Conservation (phyloP, 139 green algal genomes). For the Chlorella sp. region DNA sequence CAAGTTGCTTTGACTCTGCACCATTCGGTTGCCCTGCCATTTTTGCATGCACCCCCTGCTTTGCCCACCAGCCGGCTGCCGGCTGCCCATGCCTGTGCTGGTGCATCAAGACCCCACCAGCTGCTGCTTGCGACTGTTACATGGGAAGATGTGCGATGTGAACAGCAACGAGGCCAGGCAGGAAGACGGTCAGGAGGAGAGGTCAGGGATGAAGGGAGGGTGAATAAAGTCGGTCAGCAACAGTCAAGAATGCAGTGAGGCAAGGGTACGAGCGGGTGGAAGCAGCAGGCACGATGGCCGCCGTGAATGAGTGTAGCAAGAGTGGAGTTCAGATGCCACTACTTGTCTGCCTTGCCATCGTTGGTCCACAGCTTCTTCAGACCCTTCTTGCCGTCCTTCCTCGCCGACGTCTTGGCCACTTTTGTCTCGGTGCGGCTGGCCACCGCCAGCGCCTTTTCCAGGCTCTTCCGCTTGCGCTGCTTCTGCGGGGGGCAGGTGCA, state of each 20-base stretch:
- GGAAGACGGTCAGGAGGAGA: background rate
- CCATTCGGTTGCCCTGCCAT: background rate
- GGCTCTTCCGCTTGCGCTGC: slow-evolving; percentile 26
- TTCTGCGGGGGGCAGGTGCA: background rate
- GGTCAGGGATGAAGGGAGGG: background rate
- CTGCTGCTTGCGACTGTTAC: background rate
- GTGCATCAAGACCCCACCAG: background rate
- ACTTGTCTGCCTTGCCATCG: background rate
- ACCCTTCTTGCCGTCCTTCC: background rate
- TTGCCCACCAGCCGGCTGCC: too few species aligned
- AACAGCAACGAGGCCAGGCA: background rate
- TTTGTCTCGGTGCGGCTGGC: slow-evolving; percentile 36
- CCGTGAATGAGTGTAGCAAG: too few species aligned
- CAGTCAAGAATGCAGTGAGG: background rate
- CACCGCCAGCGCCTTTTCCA: slow-evolving; percentile 38
- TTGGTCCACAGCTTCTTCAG: slow-evolving; percentile 43
- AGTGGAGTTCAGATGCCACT: background rate
- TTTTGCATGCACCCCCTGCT: background rate
- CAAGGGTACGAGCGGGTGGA: background rate
- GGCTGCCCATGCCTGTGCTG: background rate
- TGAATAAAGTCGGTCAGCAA: too few species aligned
- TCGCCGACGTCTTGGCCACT: background rate
- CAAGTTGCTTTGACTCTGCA: too few species aligned
- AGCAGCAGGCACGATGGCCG: too few species aligned
- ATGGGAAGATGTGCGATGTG: background rate